These are phyloP conservation scores for Sporothrix protearum DNA, from an alignment of 2,329 filamentous ascomycete species.

Conservation along the genomic window DNA sequence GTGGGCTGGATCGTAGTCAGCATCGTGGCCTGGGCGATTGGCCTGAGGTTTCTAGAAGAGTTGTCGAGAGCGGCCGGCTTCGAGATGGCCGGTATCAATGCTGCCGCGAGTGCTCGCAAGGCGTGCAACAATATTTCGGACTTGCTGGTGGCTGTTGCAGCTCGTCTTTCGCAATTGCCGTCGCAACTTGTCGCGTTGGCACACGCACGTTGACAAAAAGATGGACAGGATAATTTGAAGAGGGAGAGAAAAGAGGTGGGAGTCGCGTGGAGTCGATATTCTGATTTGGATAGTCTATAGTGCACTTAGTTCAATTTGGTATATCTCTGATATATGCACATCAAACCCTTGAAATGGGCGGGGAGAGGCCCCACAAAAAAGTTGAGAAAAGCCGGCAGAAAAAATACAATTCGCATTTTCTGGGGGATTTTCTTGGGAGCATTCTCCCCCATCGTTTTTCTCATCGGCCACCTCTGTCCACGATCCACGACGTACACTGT, in stretches of 20 bases:
- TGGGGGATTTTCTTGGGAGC: not conserved
- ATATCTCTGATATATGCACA: not conserved
- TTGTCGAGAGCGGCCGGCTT: not conserved
- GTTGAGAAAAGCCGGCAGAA: conserved; percentile 22
- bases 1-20: conserved; percentile 2
- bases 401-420: conserved; percentile 5
- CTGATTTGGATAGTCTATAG: not conserved
- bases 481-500: not conserved
- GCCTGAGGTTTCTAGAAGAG: not conserved
- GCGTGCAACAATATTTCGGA: not conserved
- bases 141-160: not conserved
- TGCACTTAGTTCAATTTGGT: not conserved
- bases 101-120: not conserved
- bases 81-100: not conserved
- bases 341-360: not conserved
- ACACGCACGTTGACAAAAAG: not conserved
- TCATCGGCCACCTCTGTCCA: not conserved
- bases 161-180: not conserved
- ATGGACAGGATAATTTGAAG: not conserved
- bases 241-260: not conserved
- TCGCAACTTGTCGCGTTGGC: not conserved
- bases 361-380: conserved; percentile 14
- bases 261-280: not conserved
- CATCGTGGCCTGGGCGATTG: not conserved
- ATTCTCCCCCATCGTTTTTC: conserved; percentile 4